Evolutionary conservation across 169 alveolate species (phyloP).

Genomic region (Cryptosporidium bovis): DNA sequence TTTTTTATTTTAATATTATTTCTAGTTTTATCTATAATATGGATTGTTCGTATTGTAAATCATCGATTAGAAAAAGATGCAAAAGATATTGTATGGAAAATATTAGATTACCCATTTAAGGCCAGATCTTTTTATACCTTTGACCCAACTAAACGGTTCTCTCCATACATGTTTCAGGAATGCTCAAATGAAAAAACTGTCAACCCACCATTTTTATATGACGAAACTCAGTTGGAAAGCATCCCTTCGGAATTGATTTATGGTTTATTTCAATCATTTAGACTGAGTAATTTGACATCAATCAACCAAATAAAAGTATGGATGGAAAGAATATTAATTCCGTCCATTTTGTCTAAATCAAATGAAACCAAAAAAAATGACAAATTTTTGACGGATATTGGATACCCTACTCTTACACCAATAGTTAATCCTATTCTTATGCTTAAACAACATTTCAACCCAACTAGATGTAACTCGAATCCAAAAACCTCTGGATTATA

Average conservation of each 20-base stretch:
- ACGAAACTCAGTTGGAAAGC: constrained; percentile 14
- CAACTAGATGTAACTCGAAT: constrained; percentile 49
- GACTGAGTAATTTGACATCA: constrained; percentile 52
- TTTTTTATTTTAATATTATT: constrained; percentile 23
- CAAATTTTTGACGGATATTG: constrained; percentile 19
- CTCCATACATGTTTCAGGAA: constrained; percentile 63
- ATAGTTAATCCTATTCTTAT: constrained; percentile 49
- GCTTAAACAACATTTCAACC: constrained; percentile 39
- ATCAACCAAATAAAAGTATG: constrained; percentile 35
- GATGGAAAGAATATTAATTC: constrained; percentile 61
- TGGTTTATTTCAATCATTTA: constrained; percentile 55
- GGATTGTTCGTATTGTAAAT: constrained; percentile 22
- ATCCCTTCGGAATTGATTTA: constrained; percentile 36
- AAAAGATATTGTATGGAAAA: constrained; percentile 47
- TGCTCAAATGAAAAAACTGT: constrained; percentile 18
- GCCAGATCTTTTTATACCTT: constrained; percentile 54
- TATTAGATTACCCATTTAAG: constrained; percentile 47
- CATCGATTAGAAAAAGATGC: constrained; percentile 21
- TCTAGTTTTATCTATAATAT: constrained; percentile 4
- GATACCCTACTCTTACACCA: constrained; percentile 32
- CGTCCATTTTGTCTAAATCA: constrained; percentile 15
- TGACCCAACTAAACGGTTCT: constrained; percentile 28
- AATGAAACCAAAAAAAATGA: neutral
- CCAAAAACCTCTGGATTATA: constrained; percentile 28
- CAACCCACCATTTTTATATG: constrained; percentile 22